A percentile compares a stretch with the other conserved stretches of the same genome.
phyloP scores from a whole-genome alignment of 2,329 filamentous ascomycete genomes.

The Ophiostoma ips region DNA sequence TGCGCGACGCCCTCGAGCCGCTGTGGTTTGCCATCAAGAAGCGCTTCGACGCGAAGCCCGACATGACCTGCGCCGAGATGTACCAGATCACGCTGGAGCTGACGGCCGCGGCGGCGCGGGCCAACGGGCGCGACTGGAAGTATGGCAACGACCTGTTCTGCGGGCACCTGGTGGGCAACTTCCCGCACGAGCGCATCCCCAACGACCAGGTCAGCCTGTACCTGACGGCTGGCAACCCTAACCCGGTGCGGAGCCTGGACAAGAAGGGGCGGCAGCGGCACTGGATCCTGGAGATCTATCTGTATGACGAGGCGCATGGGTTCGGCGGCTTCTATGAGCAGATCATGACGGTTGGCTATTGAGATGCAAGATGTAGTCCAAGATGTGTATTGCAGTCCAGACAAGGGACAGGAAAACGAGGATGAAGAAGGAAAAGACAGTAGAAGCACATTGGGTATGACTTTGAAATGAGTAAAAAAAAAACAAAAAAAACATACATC shows the following conservation, averaged over 20 bases:
- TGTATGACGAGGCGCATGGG: conserved; percentile 1
- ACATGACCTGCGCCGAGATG: conserved; percentile 1
- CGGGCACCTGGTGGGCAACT: conserved; percentile 5
- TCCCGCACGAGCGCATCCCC: conserved; percentile 8
- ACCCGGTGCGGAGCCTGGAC: not conserved
- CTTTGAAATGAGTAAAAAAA: not conserved
- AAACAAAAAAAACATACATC: not conserved
- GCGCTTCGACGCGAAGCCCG: not conserved
- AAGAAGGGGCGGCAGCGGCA: conserved; percentile 4
- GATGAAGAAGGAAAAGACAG: not conserved
- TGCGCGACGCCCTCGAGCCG: conserved; percentile 5
- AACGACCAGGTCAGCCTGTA: conserved; percentile 4
- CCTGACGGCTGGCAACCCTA: not conserved
- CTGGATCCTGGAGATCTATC: conserved; percentile 7
- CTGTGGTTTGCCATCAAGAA: conserved; percentile 5
- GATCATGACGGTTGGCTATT: conserved; percentile 2
- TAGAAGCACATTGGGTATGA: not conserved
- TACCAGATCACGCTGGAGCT: not conserved
- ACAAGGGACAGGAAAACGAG: not conserved
- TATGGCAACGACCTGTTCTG: conserved; percentile 4
- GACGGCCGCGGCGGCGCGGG: not conserved
- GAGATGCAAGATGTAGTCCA: not conserved
- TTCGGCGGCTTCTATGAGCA: conserved; percentile 5
- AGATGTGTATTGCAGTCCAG: not conserved
- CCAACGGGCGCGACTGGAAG: not conserved